phyloP scores from a whole-genome alignment of 2,329 filamentous ascomycete genomes.

The Epichloe sp. region DNA sequence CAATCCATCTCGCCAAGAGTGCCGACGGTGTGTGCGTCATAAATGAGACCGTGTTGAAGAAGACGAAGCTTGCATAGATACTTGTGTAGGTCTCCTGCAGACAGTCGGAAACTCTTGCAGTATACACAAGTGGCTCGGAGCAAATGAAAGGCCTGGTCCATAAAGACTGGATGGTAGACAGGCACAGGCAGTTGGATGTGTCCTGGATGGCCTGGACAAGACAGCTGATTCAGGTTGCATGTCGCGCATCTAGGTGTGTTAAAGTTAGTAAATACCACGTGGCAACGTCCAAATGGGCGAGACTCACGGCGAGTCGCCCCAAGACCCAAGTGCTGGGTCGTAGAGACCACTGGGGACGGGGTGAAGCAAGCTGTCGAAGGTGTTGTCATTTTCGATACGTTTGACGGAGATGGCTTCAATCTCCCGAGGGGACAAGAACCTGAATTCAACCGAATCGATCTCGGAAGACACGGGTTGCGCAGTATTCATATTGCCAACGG shows the following conservation, averaged over 20 bases:
- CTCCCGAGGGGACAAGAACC: conserved; percentile 68
- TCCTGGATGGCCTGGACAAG: conserved; percentile 84
- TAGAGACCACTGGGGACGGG: conserved; percentile 86
- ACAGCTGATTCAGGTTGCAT: conserved; percentile 69
- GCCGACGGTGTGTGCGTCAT: conserved; percentile 50
- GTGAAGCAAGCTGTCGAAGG: conserved; percentile 86
- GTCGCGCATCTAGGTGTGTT: conserved; percentile 60
- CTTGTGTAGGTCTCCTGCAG: conserved; percentile 62
- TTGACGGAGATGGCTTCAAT: conserved; percentile 85
- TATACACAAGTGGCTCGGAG: conserved; percentile 82
- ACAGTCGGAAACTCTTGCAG: conserved; percentile 74
- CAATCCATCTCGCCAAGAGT: conserved; percentile 31
- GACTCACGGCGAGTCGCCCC: conserved; percentile 65
- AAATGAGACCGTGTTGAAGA: conserved; percentile 69
- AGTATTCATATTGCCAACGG: conserved; percentile 43
- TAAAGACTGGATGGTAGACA: conserved; percentile 92
- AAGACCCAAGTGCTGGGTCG: conserved; percentile 81
- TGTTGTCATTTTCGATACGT: conserved; percentile 81
- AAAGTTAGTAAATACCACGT: conserved; percentile 3
- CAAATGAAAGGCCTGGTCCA: conserved; percentile 80
- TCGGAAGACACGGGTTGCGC: conserved; percentile 72
- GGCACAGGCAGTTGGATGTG: conserved; percentile 90
- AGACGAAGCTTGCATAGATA: conserved; percentile 77
- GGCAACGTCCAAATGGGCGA: neutral
- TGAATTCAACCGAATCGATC: conserved; percentile 81